phyloP scores from a whole-genome alignment of 176 grass and related monocot species.

The Puccinellia tenuiflora region DNA sequence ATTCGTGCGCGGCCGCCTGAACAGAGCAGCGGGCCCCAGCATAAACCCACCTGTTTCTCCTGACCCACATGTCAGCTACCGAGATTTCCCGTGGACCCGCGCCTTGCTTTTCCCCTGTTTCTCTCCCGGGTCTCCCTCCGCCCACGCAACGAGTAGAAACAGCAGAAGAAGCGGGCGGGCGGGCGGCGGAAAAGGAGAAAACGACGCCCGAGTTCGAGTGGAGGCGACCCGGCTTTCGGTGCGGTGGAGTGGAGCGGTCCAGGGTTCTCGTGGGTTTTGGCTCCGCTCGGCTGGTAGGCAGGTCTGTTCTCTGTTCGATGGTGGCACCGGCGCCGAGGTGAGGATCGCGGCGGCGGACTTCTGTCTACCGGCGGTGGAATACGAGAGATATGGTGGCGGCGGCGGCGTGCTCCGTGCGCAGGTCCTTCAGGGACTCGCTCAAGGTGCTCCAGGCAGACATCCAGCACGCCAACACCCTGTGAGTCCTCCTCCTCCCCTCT shows the following conservation, averaged over 20 bases:
- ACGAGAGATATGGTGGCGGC: slow-evolving; percentile 55
- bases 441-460: slow-evolving; percentile 95
- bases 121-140: background rate
- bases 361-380: background rate
- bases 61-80: too few relatives aligned
- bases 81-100: too few relatives aligned
- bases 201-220: background rate
- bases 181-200: background rate
- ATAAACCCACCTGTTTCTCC: too few relatives aligned
- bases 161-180: background rate
- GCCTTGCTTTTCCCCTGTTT: too few relatives aligned
- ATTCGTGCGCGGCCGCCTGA: too few relatives aligned
- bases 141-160: slow-evolving; percentile 21
- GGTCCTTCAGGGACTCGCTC: slow-evolving; percentile 98
- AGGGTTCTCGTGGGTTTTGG: background rate
- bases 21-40: too few relatives aligned
- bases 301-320: background rate
- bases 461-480: slow-evolving; percentile 93
- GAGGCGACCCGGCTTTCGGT: background rate
- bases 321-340: background rate
- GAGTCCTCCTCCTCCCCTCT: background rate
- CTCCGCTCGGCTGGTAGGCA: background rate
- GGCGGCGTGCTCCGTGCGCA: slow-evolving; percentile 59
- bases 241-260: background rate
- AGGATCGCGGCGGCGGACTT: background rate